These are phyloP conservation scores for Cenococcum geophilum DNA, from an alignment of 495 filamentous ascomycete genomes.

Conservation along the genomic window DNA sequence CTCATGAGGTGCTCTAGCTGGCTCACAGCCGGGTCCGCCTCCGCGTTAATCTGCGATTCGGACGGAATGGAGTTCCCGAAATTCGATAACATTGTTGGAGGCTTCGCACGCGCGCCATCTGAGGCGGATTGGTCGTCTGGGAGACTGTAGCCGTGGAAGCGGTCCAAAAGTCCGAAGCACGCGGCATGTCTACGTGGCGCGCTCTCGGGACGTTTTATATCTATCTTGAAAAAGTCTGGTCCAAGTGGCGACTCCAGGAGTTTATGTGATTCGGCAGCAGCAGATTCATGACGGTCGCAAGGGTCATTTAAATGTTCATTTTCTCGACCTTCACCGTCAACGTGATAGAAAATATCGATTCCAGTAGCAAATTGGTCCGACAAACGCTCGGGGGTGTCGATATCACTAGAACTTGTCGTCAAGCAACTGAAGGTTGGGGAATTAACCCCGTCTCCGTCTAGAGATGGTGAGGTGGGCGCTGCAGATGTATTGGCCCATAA, in stretches of 20 bases:
- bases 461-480: constrained; percentile 8
- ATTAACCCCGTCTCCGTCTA: constrained; percentile 18
- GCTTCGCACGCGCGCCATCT: constrained; percentile 19
- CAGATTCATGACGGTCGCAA: neutral
- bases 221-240: constrained; percentile 15
- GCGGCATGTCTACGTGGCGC: constrained; percentile 18
- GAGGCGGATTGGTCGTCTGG: constrained; percentile 19
- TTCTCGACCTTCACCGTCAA: neutral
- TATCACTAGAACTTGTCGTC: constrained; percentile 21
- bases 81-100: neutral
- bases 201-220: constrained; percentile 7
- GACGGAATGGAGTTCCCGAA: neutral
- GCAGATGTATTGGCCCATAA: constrained; percentile 21
- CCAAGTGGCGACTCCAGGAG: constrained; percentile 11
- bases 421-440: constrained; percentile 28
- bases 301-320: neutral
- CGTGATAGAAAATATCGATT: constrained; percentile 5
- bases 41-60: constrained; percentile 5
- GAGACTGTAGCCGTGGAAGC: constrained; percentile 28
- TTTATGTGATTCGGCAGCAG: neutral
- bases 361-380: constrained; percentile 14
- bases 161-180: constrained; percentile 14
- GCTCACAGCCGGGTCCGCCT: constrained; percentile 7
- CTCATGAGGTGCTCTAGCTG: constrained; percentile 25
- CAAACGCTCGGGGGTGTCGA: constrained; percentile 12